phyloP scores from a whole-genome alignment of 108 stramenopile species.

The Fistulifera solaris region DNA sequence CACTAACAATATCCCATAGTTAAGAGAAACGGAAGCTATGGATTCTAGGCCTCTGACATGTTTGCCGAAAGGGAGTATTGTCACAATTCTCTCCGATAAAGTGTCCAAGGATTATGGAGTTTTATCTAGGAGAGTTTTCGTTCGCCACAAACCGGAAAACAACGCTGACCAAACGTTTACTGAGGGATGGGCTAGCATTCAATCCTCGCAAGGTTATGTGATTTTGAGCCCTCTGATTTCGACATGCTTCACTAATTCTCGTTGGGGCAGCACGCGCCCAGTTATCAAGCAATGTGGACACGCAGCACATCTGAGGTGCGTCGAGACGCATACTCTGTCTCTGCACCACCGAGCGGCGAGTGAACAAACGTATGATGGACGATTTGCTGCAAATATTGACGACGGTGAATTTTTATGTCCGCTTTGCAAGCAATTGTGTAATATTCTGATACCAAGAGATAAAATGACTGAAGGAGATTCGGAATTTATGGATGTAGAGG shows the following conservation, averaged over 20 bases:
- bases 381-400: conserved; percentile 84
- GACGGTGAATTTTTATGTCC: conserved; percentile 95
- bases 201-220: conserved; percentile 78
- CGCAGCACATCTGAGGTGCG: conserved; percentile 91
- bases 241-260: conserved; percentile 65
- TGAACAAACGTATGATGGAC: conserved; percentile 84
- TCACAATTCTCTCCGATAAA: conserved; percentile 49
- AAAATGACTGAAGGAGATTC: no score
- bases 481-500: conserved; percentile 16
- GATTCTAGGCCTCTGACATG: conserved; percentile 71
- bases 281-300: conserved; percentile 89
- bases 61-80: conserved; percentile 70
- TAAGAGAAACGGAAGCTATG: conserved; percentile 75
- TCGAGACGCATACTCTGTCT: conserved; percentile 83
- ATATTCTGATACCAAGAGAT: conserved; percentile 86
- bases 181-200: conserved; percentile 81
- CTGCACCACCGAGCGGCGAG: conserved; percentile 72
- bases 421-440: conserved; percentile 93
- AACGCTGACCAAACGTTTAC: conserved; percentile 9
- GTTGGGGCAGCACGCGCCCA: conserved; percentile 83
- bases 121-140: conserved; percentile 69
- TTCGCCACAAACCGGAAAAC: conserved; percentile 41
- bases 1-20: conserved; percentile 17
- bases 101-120: conserved; percentile 65
- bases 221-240: conserved; percentile 70